These are phyloP conservation scores for Arthrinium puccinioides DNA, from an alignment of 2,329 filamentous ascomycete genomes.

Conservation along the genomic window DNA sequence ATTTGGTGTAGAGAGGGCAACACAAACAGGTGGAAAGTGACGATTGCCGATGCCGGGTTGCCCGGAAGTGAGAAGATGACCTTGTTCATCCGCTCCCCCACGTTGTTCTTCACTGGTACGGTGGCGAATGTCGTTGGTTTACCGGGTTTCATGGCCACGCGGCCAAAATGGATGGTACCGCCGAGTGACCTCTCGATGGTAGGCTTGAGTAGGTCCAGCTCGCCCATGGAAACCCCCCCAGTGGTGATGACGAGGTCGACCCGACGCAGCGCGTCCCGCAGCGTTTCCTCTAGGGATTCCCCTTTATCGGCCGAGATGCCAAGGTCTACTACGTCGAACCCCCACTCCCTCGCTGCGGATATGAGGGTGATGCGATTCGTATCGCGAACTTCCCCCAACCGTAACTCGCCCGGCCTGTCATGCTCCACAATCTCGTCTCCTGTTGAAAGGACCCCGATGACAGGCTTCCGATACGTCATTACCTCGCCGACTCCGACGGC, in stretches of 20 bases:
- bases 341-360: constrained; percentile 65
- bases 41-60: constrained; percentile 87
- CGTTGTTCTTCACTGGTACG: constrained; percentile 58
- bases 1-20: constrained; percentile 76
- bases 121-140: constrained; percentile 98
- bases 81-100: constrained; percentile 52
- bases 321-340: constrained; percentile 75
- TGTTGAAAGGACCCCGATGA: constrained; percentile 83
- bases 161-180: constrained; percentile 91
- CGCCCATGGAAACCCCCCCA: constrained; percentile 95
- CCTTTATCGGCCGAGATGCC: constrained; percentile 75
- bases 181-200: constrained; percentile 86
- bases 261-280: constrained; percentile 66
- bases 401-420: constrained; percentile 52
- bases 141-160: constrained; percentile 95
- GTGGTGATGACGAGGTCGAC: constrained; percentile 85
- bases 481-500: constrained; percentile 72
- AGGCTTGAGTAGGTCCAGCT: constrained; percentile 92
- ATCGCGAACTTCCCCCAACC: constrained; percentile 81
- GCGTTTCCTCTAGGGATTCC: constrained; percentile 65
- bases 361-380: constrained; percentile 87
- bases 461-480: constrained; percentile 65
- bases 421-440: constrained; percentile 89
- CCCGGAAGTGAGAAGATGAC: constrained; percentile 86
- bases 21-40: constrained; percentile 92